Conservation (phyloP, 192 early-diverging fungal species). For the Gamsiella multidivaricata region DNA sequence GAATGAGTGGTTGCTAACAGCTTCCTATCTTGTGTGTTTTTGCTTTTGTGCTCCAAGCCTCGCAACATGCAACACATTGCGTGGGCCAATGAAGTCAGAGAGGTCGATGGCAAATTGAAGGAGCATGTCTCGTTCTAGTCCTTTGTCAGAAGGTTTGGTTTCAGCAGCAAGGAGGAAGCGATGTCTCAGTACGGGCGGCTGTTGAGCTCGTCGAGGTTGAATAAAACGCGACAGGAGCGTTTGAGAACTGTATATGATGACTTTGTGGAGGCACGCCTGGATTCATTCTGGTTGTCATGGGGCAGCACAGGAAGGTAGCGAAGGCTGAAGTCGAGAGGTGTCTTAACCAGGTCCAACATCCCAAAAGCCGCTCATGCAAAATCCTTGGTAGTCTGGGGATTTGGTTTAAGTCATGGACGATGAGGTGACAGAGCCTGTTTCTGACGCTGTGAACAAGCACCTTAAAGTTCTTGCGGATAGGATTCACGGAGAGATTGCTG, state of each 20-base stretch:
- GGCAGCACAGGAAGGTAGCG: too few species aligned
- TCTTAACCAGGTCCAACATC: too few species aligned
- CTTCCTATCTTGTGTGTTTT: slow-evolving; percentile 1
- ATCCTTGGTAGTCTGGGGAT: too few species aligned
- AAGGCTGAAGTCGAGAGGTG: too few species aligned
- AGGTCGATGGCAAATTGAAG: neutral
- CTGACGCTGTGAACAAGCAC: too few species aligned
- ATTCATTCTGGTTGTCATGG: slow-evolving; percentile 6
- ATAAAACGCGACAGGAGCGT: slow-evolving; percentile 5
- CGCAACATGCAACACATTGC: slow-evolving; percentile 3
- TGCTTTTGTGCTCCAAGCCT: neutral
- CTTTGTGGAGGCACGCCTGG: slow-evolving; percentile 2
- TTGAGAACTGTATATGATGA: slow-evolving; percentile 10
- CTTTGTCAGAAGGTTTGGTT: neutral
- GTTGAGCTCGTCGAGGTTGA: slow-evolving; percentile 6
- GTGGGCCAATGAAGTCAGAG: neutral
- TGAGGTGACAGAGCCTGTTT: too few species aligned
- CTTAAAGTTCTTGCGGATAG: too few species aligned
- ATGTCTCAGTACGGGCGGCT: neutral
- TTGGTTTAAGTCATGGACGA: too few species aligned
- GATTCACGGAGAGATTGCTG: too few species aligned
- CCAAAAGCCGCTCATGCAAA: too few species aligned
- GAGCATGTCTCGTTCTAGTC: neutral
- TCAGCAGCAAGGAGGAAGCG: neutral
- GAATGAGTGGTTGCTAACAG: slow-evolving; percentile 5